Base-by-base conservation (phyloP, 768 basidiomycete species). In the Cubamyces sp. region DNA sequence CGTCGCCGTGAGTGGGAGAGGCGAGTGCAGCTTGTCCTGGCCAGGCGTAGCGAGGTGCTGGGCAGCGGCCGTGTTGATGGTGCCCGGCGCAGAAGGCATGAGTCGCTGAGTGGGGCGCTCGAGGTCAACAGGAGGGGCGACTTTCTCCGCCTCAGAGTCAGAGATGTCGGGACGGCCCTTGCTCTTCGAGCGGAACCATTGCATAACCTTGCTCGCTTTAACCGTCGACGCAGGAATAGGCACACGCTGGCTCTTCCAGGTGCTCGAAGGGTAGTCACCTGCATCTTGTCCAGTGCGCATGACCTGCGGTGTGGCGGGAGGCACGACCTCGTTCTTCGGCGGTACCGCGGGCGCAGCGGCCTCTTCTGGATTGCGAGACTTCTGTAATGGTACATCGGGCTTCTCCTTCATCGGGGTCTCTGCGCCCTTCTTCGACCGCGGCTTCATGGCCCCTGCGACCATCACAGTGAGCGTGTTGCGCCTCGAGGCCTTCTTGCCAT, bases 131-230 rank as follows among this genome's bases (percentile, higher is more conserved):
- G 46, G 50, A n/a, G 55, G 43, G 4, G 49, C 52, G 23, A 54
- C 37, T 57, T 70, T 69, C 60, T 71, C 68, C 26, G 57, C 48
- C 52, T 74, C 73, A 59, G 73, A 74, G 50, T 68, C 69, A 41
- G 70, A 23, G 61, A 69, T 25, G 70, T 76, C 52, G 60, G 67
- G 42, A 69, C 74, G 58, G 66, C 72, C 69, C 72, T 85, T 88
- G 70, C 86, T 88, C 75, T 83, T 84, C 57, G 82, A 84, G 74
- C 91, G 82, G 84, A 99, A 98, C 97, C 97, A 99, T 66, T 95
- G 89, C 96, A 98, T 98, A 55, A 99, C 97, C 71, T 90, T 94
- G 74, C 87, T 87, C 4, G 96, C 95, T 74, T 95, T 91, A 75
- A 83, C 87, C n/a, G 92, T 85, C 63, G 91, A 88, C 16, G 87